Conservation (phyloP, 1,139 yeast species). For the Suhomyces atakaporum region DNA sequence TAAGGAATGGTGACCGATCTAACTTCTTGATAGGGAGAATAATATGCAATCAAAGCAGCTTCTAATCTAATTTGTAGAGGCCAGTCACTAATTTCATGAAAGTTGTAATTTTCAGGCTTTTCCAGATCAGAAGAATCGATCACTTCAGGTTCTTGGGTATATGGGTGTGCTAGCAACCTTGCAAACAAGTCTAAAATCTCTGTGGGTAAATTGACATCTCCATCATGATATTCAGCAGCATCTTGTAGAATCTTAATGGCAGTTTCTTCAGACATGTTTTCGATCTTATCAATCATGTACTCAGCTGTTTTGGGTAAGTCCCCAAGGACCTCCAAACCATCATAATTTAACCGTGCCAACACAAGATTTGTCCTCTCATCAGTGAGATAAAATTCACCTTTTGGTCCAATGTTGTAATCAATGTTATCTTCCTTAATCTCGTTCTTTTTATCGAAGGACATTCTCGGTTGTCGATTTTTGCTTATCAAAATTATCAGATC, state of each 20-base stretch:
- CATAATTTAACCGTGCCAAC: conserved; percentile 29
- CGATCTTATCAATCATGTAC: conserved; percentile 25
- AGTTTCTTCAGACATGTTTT: conserved; percentile 17
- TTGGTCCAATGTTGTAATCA: neutral
- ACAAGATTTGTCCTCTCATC: conserved; percentile 27
- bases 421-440: neutral
- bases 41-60: conserved; percentile 43
- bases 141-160: neutral
- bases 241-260: conserved; percentile 23
- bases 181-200: conserved; percentile 2
- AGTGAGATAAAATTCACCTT: conserved; percentile 12
- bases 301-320: conserved; percentile 31
- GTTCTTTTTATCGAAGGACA: neutral
- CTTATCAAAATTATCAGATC: neutral
- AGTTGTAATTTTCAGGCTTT: neutral
- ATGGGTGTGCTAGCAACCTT: neutral
- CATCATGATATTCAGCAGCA: conserved; percentile 20
- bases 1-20: conserved; percentile 56
- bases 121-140: neutral
- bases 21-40: conserved; percentile 67
- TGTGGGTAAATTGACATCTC: conserved; percentile 23
- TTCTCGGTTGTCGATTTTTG: neutral
- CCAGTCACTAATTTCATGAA: conserved; percentile 16
- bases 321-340: conserved; percentile 26
- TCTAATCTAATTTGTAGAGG: conserved; percentile 18